Conservation (phyloP, 2,329 filamentous ascomycete genomes). For the Magnaporthales sp. region DNA sequence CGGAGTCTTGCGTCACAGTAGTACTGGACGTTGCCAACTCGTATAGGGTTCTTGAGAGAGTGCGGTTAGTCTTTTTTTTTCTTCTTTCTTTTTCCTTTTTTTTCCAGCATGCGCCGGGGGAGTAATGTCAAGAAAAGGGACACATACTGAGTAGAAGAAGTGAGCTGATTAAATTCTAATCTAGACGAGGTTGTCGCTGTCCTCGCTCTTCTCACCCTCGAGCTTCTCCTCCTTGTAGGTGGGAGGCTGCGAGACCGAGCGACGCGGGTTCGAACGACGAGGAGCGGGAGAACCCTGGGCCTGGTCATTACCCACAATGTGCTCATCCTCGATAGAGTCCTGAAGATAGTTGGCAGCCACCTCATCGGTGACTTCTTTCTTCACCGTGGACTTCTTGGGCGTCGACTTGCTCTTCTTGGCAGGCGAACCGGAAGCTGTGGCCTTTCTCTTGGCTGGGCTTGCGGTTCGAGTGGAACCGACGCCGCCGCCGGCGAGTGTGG, state of each 20-base stretch:
- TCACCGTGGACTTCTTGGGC: background rate
- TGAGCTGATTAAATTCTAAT: background rate
- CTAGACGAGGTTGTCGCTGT: background rate
- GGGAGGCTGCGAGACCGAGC: background rate
- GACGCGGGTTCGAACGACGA: background rate
- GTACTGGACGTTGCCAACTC: background rate
- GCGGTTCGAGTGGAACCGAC: background rate
- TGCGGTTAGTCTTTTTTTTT: background rate
- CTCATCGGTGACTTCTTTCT: background rate
- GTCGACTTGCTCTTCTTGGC: background rate
- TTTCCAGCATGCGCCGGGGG: too few species aligned
- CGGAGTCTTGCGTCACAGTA: background rate
- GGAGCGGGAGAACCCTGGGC: background rate
- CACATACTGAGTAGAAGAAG: background rate
- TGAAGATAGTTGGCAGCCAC: background rate
- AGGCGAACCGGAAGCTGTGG: background rate
- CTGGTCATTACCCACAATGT: background rate
- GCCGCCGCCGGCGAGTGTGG: background rate
- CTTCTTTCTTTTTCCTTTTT: too few species aligned
- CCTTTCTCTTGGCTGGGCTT: background rate
- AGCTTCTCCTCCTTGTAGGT: slow-evolving; percentile 1
- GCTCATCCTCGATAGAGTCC: background rate
- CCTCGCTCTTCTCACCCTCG: background rate
- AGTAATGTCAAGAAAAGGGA: background rate
- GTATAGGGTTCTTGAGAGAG: background rate